phyloP scores from a whole-genome alignment of 2,329 filamentous ascomycete species.

The Cylindrodendrum hubeiense region DNA sequence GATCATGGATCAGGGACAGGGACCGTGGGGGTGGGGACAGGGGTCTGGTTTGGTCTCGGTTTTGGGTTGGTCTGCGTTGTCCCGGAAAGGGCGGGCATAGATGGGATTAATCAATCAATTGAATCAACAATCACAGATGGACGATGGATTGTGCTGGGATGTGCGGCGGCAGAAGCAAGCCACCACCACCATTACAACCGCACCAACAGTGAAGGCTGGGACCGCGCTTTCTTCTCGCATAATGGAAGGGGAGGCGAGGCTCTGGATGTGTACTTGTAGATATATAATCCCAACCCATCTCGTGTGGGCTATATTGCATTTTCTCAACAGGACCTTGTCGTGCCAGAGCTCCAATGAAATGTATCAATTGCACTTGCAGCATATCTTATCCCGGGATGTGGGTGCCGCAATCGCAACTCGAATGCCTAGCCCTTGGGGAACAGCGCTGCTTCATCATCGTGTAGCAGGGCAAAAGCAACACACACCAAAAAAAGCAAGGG shows the following conservation, averaged over 20 bases:
- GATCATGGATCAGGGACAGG: slow-evolving; percentile 28
- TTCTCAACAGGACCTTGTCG: slow-evolving; percentile 8
- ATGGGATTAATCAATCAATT: slow-evolving; percentile 15
- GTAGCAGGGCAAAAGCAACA: background rate
- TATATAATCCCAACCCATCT: slow-evolving; percentile 39
- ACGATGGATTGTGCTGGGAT: slow-evolving; percentile 3
- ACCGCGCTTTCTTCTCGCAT: background rate
- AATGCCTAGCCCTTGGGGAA: background rate
- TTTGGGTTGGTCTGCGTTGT: slow-evolving; percentile 28
- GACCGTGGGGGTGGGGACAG: slow-evolving; percentile 34
- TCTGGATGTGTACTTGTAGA: slow-evolving; percentile 43
- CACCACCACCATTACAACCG: background rate
- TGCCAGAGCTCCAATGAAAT: slow-evolving; percentile 17
- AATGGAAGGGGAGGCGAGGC: background rate
- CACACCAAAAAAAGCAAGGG: background rate
- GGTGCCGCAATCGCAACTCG: background rate
- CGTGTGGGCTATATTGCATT: slow-evolving; percentile 21
- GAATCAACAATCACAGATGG: slow-evolving; percentile 1
- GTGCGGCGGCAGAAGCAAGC: background rate
- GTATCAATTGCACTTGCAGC: slow-evolving; percentile 12
- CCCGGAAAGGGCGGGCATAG: slow-evolving; percentile 9
- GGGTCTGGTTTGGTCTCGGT: slow-evolving; percentile 20
- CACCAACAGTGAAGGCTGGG: background rate
- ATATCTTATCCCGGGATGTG: background rate
- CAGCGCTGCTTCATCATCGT: slow-evolving; percentile 8